These are phyloP conservation scores for Termitomyces heimii DNA, from an alignment of 768 basidiomycete genomes.

Conservation along the genomic window DNA sequence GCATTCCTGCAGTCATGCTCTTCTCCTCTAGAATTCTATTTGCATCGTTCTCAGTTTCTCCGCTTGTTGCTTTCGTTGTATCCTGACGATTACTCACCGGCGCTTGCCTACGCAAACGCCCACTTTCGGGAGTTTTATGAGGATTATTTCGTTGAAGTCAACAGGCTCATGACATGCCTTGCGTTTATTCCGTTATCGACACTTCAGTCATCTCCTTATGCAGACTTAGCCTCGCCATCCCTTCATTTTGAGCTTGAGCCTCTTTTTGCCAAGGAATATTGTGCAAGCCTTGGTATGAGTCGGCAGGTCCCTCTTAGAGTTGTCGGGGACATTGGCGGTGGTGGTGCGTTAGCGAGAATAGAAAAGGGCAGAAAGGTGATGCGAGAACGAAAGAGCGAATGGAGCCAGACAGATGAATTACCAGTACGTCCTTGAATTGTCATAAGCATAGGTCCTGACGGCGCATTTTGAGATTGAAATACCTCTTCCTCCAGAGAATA, in stretches of 20 bases:
- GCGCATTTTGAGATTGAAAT: slow-evolving; percentile 75
- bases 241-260: slow-evolving; percentile 76
- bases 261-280: slow-evolving; percentile 86
- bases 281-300: slow-evolving; percentile 83
- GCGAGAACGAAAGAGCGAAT: slow-evolving; percentile 89
- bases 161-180: slow-evolving; percentile 63
- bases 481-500: slow-evolving; percentile 75
- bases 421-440: slow-evolving; percentile 47
- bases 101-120: slow-evolving; percentile 70
- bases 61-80: slow-evolving; percentile 63
- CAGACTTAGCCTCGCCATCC: slow-evolving; percentile 64
- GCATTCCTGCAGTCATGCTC: slow-evolving; percentile 59
- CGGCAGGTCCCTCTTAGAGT: slow-evolving; percentile 83
- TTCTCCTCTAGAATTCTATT: slow-evolving; percentile 82
- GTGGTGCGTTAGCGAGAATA: slow-evolving; percentile 85
- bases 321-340: slow-evolving; percentile 89
- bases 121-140: slow-evolving; percentile 59
- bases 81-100: slow-evolving; percentile 49
- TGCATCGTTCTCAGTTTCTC: slow-evolving; percentile 89
- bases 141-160: slow-evolving; percentile 58
- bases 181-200: slow-evolving; percentile 64
- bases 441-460: neutral
- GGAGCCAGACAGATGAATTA: slow-evolving; percentile 84
- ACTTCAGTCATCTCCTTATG: slow-evolving; percentile 67
- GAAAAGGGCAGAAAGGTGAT: slow-evolving; percentile 94